Conservation (phyloP, 169 alveolate species). For the Eimeria sp. region DNA sequence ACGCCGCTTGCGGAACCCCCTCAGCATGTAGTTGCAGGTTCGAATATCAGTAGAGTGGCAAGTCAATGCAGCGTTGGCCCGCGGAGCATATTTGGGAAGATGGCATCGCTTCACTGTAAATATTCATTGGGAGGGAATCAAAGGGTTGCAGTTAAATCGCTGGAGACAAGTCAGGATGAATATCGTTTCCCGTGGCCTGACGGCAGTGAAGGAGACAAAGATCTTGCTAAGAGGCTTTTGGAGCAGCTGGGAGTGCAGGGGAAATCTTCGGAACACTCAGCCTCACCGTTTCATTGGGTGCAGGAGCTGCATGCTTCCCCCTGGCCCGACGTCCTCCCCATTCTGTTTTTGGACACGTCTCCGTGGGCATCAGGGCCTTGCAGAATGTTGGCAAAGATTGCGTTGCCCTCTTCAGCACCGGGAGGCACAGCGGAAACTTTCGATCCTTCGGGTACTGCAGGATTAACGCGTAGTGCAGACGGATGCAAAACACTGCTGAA, state of each 20-base stretch:
- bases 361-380: constrained; percentile 63
- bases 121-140: background rate
- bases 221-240: constrained; percentile 42
- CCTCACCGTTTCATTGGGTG: constrained; percentile 8
- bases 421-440: constrained; percentile 12
- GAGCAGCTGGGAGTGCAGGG: constrained; percentile 17
- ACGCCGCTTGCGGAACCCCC: background rate
- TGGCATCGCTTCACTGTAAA: background rate
- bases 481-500: background rate
- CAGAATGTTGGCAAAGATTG: background rate
- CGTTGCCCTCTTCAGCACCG: background rate
- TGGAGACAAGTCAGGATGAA: background rate
- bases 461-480: background rate
- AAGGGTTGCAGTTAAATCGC: background rate
- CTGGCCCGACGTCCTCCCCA: constrained; percentile 41
- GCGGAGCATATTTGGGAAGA: background rate
- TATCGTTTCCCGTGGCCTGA: constrained; percentile 67
- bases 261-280: background rate
- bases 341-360: constrained; percentile 58
- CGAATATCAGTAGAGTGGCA: background rate
- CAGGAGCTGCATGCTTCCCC: background rate
- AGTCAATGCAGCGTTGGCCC: background rate
- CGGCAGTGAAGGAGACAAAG: constrained; percentile 71
- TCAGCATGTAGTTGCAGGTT: background rate
- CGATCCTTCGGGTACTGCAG: background rate